These are phyloP conservation scores for Blumeriella jaapii DNA, from an alignment of 2,329 filamentous ascomycete species.

Conservation along the genomic window DNA sequence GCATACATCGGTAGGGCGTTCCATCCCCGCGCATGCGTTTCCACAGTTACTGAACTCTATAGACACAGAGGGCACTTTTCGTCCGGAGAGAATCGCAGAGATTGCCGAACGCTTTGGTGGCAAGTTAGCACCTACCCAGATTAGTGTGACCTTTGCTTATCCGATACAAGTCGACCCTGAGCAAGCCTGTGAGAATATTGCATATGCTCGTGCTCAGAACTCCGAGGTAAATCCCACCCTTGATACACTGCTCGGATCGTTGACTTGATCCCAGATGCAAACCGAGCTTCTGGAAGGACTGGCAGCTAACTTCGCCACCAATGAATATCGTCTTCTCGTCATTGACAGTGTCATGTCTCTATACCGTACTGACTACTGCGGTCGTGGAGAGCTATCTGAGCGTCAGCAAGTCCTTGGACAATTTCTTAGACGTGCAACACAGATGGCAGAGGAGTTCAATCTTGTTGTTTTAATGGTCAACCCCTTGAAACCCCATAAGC, in stretches of 20 bases:
- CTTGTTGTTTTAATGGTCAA: slow-evolving; percentile 48
- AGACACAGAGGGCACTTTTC: slow-evolving; percentile 53
- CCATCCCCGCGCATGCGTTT: neutral
- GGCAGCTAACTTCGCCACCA: slow-evolving; percentile 46
- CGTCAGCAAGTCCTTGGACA: slow-evolving; percentile 57
- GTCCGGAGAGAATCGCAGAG: slow-evolving; percentile 54
- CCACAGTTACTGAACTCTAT: slow-evolving; percentile 5
- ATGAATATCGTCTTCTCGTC: slow-evolving; percentile 54
- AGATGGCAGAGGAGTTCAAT: slow-evolving; percentile 62
- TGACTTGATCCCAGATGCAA: slow-evolving; percentile 29
- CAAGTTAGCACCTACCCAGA: too few species aligned
- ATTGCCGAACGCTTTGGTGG: slow-evolving; percentile 54
- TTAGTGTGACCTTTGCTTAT: too few species aligned
- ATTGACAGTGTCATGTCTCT: slow-evolving; percentile 62
- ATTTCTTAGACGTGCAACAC: slow-evolving; percentile 50
- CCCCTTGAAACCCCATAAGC: slow-evolving; percentile 3
- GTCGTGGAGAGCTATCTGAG: slow-evolving; percentile 55
- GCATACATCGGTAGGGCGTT: slow-evolving; percentile 49
- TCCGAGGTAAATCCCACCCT: slow-evolving; percentile 35
- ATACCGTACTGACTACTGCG: slow-evolving; percentile 55
- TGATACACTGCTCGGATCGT: slow-evolving; percentile 2
- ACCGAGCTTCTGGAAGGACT: slow-evolving; percentile 51
- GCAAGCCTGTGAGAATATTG: slow-evolving; percentile 53
- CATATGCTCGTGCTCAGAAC: slow-evolving; percentile 52
- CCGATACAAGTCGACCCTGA: slow-evolving; percentile 44